Conservation (phyloP, 345 rosid genomes). For the Raphanus sativus region DNA sequence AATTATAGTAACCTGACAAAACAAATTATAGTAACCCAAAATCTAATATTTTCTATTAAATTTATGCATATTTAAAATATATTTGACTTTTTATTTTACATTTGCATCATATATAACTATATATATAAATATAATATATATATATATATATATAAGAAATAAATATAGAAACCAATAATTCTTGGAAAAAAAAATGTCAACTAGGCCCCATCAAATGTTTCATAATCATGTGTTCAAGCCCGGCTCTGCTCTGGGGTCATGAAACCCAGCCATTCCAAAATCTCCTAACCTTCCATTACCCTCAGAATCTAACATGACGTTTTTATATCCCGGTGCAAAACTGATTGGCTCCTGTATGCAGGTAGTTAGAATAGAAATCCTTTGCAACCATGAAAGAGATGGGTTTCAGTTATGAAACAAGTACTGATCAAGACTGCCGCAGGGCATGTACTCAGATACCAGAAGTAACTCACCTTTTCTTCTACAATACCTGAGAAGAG, state of each 20-base stretch:
- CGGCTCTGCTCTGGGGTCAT: conserved; percentile 30
- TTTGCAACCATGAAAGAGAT: conserved; percentile 42
- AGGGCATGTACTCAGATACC: conserved; percentile 46
- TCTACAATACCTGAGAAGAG: conserved; percentile 46
- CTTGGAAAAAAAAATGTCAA: too few species aligned
- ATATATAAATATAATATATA: too few species aligned
- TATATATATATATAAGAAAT: too few species aligned
- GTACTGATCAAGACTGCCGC: conserved; percentile 45
- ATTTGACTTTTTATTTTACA: too few species aligned
- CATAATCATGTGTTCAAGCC: too few species aligned
- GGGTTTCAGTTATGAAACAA: conserved; percentile 24
- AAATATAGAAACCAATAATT: too few species aligned
- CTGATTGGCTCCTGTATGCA: conserved; percentile 46
- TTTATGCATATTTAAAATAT: too few species aligned
- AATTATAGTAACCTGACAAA: too few species aligned
- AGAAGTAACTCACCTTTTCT: conserved; percentile 43
- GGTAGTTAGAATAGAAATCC: conserved; percentile 37
- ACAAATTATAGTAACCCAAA: too few species aligned
- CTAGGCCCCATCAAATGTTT: too few species aligned
- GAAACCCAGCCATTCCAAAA: conserved; percentile 47
- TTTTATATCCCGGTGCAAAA: conserved; percentile 50
- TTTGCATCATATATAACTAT: too few species aligned
- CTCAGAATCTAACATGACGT: conserved; percentile 45
- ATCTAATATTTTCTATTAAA: too few species aligned
- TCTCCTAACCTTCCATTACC: conserved; percentile 49